Conservation (phyloP, 768 basidiomycete species). For the Psilocybe azurescens region DNA sequence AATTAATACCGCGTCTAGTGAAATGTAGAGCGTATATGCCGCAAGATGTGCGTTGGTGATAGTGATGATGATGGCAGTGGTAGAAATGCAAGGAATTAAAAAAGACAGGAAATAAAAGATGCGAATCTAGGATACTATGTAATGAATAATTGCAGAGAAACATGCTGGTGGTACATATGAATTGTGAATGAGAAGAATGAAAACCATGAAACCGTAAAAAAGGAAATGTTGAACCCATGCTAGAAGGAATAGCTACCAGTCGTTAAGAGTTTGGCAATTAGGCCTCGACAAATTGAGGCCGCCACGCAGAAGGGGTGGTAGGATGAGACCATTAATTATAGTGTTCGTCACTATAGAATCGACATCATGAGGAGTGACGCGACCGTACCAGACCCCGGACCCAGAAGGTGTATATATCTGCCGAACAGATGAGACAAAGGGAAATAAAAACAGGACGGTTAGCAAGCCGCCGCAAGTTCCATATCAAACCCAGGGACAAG, state of each 20-base stretch:
- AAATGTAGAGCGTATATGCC: neutral
- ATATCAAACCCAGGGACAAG: neutral
- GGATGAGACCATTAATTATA: slow-evolving; percentile 80
- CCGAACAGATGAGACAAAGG: slow-evolving; percentile 8
- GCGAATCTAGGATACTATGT: slow-evolving; percentile 9
- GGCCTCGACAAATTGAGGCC: slow-evolving; percentile 80
- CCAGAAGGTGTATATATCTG: slow-evolving; percentile 90
- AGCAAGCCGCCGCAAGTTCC: neutral
- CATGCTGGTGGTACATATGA: slow-evolving; percentile 2
- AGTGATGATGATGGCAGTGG: neutral
- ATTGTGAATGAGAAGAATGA: neutral
- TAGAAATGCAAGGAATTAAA: neutral
- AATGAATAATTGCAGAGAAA: slow-evolving; percentile 5
- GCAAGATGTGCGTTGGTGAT: neutral
- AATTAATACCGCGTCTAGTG: neutral
- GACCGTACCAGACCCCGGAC: slow-evolving; percentile 90
- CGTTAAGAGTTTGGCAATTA: slow-evolving; percentile 68
- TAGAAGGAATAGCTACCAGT: slow-evolving; percentile 55
- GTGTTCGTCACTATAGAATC: slow-evolving; percentile 87
- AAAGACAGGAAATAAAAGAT: neutral
- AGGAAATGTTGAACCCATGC: neutral
- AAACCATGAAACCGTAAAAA: neutral
- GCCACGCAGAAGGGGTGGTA: slow-evolving; percentile 85
- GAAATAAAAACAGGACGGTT: slow-evolving; percentile 1
- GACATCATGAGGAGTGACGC: slow-evolving; percentile 90